Percentiles rank a stretch among this genome's conserved stretches.
Conservation (phyloP, 2,329 filamentous ascomycete species). For the Thielaviopsis euricoi region DNA sequence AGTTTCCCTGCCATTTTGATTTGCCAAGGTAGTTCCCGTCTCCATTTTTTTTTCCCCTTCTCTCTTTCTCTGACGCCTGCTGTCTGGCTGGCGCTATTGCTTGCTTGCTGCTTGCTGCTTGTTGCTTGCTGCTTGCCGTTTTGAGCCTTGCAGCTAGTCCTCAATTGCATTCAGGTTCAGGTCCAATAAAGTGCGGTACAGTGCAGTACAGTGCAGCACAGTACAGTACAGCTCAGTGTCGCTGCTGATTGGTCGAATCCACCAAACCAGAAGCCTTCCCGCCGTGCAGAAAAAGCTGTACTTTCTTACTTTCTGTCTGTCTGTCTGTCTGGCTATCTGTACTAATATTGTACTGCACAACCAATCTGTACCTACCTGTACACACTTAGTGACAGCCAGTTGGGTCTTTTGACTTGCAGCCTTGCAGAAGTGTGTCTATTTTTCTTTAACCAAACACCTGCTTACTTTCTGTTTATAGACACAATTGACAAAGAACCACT, state of each 20-base stretch:
- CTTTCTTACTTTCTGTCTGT: neutral
- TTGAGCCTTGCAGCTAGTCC: neutral
- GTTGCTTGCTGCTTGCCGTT: neutral
- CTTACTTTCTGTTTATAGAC: neutral
- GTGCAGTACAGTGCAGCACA: neutral
- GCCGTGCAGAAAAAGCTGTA: neutral
- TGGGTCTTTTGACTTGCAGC: conserved; percentile 2
- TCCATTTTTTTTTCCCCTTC: neutral
- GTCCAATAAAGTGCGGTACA: neutral
- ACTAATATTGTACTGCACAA: neutral
- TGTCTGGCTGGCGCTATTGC: neutral
- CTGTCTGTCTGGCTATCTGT: neutral
- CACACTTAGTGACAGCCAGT: neutral
- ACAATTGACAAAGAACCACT: neutral
- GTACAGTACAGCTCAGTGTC: too few species aligned
- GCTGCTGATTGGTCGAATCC: neutral
- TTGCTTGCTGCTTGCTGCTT: neutral
- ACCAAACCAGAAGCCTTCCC: neutral
- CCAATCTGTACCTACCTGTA: neutral
- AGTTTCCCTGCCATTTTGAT: conserved; percentile 9
- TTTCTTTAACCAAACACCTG: neutral
- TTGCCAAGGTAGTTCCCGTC: neutral
- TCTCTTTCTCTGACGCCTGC: neutral
- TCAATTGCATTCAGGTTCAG: neutral
- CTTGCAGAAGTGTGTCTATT: neutral